phyloP scores from a whole-genome alignment of 768 basidiomycete species.

The Naganishia antarctica region DNA sequence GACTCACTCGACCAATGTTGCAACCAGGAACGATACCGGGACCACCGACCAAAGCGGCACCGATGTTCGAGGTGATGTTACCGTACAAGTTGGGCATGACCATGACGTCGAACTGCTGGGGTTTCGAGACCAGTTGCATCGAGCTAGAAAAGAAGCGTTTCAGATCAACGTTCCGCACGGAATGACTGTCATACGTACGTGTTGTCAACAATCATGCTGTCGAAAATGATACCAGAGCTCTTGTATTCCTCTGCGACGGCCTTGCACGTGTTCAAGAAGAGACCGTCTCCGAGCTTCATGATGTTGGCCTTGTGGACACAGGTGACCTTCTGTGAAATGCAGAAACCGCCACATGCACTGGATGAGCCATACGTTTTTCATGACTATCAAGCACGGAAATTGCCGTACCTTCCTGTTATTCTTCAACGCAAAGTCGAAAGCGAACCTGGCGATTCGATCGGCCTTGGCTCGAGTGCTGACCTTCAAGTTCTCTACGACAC shows the following conservation, averaged over 20 bases:
- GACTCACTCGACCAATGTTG: conserved; percentile 78
- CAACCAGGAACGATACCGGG: conserved; percentile 97
- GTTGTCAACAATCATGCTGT: conserved; percentile 99
- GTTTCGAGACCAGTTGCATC: conserved; percentile 97
- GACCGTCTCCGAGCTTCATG: conserved; percentile 99
- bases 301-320: conserved; percentile 99
- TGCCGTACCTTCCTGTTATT: conserved; percentile 74
- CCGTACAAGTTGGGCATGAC: conserved; percentile 81
- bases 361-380: background rate
- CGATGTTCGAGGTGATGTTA: conserved; percentile 96
- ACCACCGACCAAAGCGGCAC: conserved; percentile 95
- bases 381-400: conserved; percentile 8
- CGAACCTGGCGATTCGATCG: conserved; percentile 92
- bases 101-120: conserved; percentile 97
- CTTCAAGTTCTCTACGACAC: conserved; percentile 97
- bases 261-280: conserved; percentile 98
- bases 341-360: background rate
- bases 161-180: background rate
- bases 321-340: conserved; percentile 76
- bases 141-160: conserved; percentile 56
- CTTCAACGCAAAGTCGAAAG: conserved; percentile 97
- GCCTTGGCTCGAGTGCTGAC: conserved; percentile 92
- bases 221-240: conserved; percentile 80
- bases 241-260: conserved; percentile 94
- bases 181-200: conserved; percentile 57